phyloP scores from a whole-genome alignment of 2,329 filamentous ascomycete species.

The Beauveria pseudobassiana region DNA sequence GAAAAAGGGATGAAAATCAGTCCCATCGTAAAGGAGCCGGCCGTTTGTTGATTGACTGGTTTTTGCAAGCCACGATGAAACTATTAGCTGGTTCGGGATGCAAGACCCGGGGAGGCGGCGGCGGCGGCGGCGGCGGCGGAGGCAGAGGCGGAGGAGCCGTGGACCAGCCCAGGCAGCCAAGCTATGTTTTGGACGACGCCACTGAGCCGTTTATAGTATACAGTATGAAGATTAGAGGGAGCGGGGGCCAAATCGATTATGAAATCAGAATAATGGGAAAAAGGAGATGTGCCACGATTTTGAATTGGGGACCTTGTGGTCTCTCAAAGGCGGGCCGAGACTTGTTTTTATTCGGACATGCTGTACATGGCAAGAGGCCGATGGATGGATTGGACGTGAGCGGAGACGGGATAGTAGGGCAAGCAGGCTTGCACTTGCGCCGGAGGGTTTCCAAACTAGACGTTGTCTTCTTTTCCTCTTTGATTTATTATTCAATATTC shows the following conservation, averaged over 20 bases:
- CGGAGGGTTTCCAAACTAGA: background rate
- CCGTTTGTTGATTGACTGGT: too few species aligned
- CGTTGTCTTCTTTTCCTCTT: background rate
- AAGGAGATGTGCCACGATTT: background rate
- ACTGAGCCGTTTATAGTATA: conserved; percentile 1
- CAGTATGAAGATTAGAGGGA: background rate
- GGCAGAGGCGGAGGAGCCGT: background rate
- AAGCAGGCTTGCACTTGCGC: background rate
- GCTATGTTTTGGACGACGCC: background rate
- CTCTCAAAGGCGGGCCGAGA: background rate
- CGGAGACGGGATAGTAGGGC: background rate
- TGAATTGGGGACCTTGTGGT: background rate
- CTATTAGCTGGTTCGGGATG: conserved; percentile 8
- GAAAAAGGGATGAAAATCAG: too few species aligned
- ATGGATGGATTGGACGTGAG: background rate
- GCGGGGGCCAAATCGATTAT: background rate
- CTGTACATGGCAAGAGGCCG: background rate
- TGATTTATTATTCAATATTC: too few species aligned
- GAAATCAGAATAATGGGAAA: background rate
- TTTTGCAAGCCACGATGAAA: conserved; percentile 6
- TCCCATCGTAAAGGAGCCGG: too few species aligned
- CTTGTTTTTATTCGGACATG: background rate
- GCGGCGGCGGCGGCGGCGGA: background rate
- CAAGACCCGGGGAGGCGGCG: conserved; percentile 6
- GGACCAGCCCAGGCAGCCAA: background rate